Evolutionary conservation across 75 land plant species (phyloP), one percentile per base, ranked within the genome.

Genomic region (Adiantum capillusveneris): DNA sequence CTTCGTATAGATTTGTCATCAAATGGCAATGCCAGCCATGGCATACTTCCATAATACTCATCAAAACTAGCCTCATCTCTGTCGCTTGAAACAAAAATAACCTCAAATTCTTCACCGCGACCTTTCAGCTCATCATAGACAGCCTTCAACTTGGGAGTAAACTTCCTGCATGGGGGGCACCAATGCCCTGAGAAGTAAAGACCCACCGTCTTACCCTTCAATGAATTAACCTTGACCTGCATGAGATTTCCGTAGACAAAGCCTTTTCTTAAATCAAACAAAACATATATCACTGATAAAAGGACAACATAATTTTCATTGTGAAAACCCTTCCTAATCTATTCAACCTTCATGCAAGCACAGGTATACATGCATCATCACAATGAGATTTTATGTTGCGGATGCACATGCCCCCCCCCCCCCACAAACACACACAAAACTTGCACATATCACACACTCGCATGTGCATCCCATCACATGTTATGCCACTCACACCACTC

Each of bases 11-110:
- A 44, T 11, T 62, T 53, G 42, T 80, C 80, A 27, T 63, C 61
- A 29, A 57, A 84, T 2, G 87, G 87, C 49, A 84, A 20, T 11
- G 84, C 81, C 14, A 81, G 75, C 87, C 87, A 84, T 56, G 87
- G 87, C 87, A 84, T 84, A 43, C 62, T 27, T 12, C 25, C 56
- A 48, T 54, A 80, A 53, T 77, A 84, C 7, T 60, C 56, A 0
- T 27, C 41, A 46, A 81, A 84, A 2, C 63, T 11, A 11, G 53
- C 57, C 58, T 77, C 69, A 37, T 84, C 81, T 20, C 65, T 67
- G 78, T 84, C 87, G 57, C 54, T 68, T 7, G 87, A 84, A 3
- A 84, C 57, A 62, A 80, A 80, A 0, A 84, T 67, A 11, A 84
- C 59, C 53, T 84, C 84, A 37, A 84, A 84, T 11, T 65, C 75